Conservation (phyloP, 1,139 yeast genomes). For the Geotrichum fermentans region DNA sequence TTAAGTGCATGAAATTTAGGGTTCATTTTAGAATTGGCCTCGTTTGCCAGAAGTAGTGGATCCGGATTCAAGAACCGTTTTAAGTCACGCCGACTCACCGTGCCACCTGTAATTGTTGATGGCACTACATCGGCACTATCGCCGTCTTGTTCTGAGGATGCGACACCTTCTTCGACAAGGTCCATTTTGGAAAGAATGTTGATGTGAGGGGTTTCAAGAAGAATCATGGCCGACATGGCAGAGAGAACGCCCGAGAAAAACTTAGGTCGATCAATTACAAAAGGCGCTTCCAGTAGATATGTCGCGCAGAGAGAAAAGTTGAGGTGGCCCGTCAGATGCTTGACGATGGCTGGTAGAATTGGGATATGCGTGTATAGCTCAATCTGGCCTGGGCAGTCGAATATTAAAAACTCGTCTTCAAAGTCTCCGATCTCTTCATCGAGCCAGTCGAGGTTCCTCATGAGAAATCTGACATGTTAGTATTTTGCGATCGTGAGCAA, state of each 20-base stretch:
- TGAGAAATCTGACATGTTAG: constrained; percentile 40
- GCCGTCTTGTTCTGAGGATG: constrained; percentile 5
- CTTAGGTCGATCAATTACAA: constrained; percentile 81
- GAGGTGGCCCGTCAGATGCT: constrained; percentile 70
- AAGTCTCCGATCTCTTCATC: constrained; percentile 93
- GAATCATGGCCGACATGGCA: constrained; percentile 98
- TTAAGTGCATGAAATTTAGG: constrained; percentile 74
- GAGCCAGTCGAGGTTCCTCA: constrained; percentile 90
- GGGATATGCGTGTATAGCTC: constrained; percentile 95
- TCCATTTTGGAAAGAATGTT: constrained; percentile 84
- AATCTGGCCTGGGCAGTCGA: constrained; percentile 98
- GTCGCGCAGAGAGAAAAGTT: constrained; percentile 90
- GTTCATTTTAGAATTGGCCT: constrained; percentile 50
- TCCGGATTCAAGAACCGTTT: constrained; percentile 89
- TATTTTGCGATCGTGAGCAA: neutral
- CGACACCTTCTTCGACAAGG: constrained; percentile 52
- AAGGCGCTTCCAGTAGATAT: constrained; percentile 88
- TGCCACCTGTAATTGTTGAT: constrained; percentile 33
- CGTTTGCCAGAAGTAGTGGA: constrained; percentile 62
- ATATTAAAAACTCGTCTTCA: constrained; percentile 87
- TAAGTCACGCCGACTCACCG: constrained; percentile 64
- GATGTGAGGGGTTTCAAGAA: constrained; percentile 89
- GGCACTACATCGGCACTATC: constrained; percentile 2
- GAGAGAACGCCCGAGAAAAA: constrained; percentile 92
- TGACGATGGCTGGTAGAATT: constrained; percentile 79